A percentile compares a stretch with the other conserved stretches of the same genome.
phyloP scores from a whole-genome alignment of 2,329 filamentous ascomycete species.

The Penicillium sp. region DNA sequence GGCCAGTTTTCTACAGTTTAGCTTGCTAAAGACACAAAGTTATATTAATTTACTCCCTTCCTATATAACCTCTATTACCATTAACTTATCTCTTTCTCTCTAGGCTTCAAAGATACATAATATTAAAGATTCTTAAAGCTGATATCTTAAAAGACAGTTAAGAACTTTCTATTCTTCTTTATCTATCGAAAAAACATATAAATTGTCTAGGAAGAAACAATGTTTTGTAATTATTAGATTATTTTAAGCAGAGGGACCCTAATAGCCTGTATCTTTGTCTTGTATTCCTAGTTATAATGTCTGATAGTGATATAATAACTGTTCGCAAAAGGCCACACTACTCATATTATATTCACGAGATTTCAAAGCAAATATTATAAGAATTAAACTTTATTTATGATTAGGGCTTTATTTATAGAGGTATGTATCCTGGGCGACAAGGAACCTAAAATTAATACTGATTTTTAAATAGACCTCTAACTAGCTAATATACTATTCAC shows the following conservation, averaged over 20 bases:
- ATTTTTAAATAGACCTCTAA: conserved; percentile 12
- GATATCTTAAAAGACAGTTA: conserved; percentile 20
- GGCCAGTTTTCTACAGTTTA: conserved; percentile 30
- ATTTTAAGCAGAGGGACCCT: conserved; percentile 29
- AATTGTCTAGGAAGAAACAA: conserved; percentile 24
- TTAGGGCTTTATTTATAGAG: conserved; percentile 7
- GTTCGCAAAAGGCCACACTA: conserved; percentile 14
- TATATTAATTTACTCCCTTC: background rate
- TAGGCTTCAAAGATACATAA: conserved; percentile 24
- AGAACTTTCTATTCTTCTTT: conserved; percentile 26
- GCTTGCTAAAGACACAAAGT: conserved; percentile 25
- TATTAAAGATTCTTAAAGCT: conserved; percentile 32
- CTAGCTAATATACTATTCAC: conserved; percentile 18
- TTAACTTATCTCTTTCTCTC: conserved; percentile 8
- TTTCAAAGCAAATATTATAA: conserved; percentile 13
- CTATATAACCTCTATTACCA: conserved; percentile 3
- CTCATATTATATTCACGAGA: conserved; percentile 10
- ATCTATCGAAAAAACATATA: conserved; percentile 8
- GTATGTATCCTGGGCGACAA: conserved; percentile 6
- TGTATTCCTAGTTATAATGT: conserved; percentile 30
- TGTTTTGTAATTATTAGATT: conserved; percentile 26
- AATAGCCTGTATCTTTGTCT: conserved; percentile 30
- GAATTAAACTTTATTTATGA: conserved; percentile 10
- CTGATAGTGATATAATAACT: conserved; percentile 26
- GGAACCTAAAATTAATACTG: background rate